Conservation (phyloP, 768 basidiomycete genomes). For the Cytidiella melzeri region DNA sequence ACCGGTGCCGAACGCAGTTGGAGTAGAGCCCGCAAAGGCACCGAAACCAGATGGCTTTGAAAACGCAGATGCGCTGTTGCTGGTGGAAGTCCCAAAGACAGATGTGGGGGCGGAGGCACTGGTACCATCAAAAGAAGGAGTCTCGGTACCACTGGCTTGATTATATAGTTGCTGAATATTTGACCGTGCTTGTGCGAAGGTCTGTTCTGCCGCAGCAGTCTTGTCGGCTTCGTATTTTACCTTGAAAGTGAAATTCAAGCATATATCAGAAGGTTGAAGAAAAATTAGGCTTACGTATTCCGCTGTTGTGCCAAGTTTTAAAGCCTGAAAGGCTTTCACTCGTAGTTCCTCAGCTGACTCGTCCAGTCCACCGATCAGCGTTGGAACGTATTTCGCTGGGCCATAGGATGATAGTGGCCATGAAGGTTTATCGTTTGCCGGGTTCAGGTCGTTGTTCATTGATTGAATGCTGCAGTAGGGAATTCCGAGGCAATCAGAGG, state of each 20-base stretch:
- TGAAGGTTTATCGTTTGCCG: slow-evolving; percentile 52
- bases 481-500: neutral
- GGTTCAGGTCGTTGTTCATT: slow-evolving; percentile 58
- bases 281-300: slow-evolving; percentile 57
- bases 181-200: slow-evolving; percentile 23
- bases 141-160: slow-evolving; percentile 32
- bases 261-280: neutral
- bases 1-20: slow-evolving; percentile 32
- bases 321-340: slow-evolving; percentile 52
- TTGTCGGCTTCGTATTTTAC: slow-evolving; percentile 53
- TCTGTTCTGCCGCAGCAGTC: slow-evolving; percentile 47
- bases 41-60: slow-evolving; percentile 14
- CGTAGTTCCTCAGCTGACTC: slow-evolving; percentile 76
- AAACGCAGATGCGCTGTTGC: slow-evolving; percentile 14
- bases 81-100: slow-evolving; percentile 17
- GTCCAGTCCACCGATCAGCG: slow-evolving; percentile 59
- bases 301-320: slow-evolving; percentile 44
- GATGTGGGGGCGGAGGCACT: slow-evolving; percentile 6
- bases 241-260: slow-evolving; percentile 22
- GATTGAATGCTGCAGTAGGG: slow-evolving; percentile 47
- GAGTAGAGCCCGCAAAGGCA: slow-evolving; percentile 12
- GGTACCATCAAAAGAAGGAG: slow-evolving; percentile 12
- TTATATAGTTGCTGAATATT: slow-evolving; percentile 48
- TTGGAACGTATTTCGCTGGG: slow-evolving; percentile 68
- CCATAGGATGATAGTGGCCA: slow-evolving; percentile 82